Evolutionary conservation across 1,139 yeast species (phyloP).

Genomic region (Magnusiomyces tetraspermus): DNA sequence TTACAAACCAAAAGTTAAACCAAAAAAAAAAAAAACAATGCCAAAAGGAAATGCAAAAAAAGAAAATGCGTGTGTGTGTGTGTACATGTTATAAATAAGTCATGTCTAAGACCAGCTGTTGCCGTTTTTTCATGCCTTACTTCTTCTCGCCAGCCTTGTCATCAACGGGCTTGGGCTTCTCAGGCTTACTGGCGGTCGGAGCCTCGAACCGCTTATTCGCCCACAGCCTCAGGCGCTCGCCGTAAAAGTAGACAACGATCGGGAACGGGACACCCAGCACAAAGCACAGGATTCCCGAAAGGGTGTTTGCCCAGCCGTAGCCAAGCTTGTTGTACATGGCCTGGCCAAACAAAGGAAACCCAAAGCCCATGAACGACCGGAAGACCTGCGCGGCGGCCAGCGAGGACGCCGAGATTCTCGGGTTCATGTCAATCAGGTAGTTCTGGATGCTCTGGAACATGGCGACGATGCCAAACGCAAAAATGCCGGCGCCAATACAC

Average conservation of each 20-base stretch:
- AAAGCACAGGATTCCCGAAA: constrained; percentile 48
- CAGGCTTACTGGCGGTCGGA: background rate
- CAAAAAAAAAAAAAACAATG: background rate
- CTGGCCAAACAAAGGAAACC: constrained; percentile 35
- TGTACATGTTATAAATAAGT: too few species aligned
- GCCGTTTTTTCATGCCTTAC: too few species aligned
- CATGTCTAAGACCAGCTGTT: too few species aligned
- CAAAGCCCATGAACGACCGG: constrained; percentile 49
- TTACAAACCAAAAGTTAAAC: background rate
- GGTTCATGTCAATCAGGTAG: constrained; percentile 57
- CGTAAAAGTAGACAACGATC: constrained; percentile 44
- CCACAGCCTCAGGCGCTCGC: constrained; percentile 48
- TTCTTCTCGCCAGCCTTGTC: background rate
- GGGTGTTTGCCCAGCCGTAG: constrained; percentile 60
- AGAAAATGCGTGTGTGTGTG: too few species aligned
- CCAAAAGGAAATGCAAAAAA: background rate
- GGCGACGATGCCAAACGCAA: constrained; percentile 49
- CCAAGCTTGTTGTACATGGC: constrained; percentile 33
- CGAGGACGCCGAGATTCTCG: constrained; percentile 48
- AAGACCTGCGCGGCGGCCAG: constrained; percentile 56
- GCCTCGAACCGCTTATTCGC: constrained; percentile 37
- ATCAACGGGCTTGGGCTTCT: background rate
- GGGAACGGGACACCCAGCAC: constrained; percentile 59
- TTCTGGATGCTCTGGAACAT: constrained; percentile 53
- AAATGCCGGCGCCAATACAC: constrained; percentile 44